Conservation (phyloP, 345 rosid genomes). For the Salix brachista region DNA sequence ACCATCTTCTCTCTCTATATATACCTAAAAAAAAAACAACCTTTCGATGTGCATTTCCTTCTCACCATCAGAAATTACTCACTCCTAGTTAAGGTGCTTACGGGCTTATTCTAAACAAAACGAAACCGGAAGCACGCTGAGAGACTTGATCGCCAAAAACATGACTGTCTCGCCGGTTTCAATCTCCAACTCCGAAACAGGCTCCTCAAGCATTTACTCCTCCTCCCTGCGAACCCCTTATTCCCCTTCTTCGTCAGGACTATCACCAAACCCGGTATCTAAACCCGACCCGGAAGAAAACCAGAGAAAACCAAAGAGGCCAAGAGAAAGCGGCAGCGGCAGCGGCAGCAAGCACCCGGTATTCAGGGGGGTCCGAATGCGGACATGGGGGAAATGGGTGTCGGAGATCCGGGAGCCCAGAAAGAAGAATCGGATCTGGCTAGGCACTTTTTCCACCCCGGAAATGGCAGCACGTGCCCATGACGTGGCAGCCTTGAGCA, state of each 20-base stretch:
- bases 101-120: neutral
- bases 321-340: neutral
- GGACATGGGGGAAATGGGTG: conserved; percentile 98
- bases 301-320: neutral
- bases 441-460: conserved; percentile 81
- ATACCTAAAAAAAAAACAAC: neutral
- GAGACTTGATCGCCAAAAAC: neutral
- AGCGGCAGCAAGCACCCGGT: conserved; percentile 46
- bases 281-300: conserved; percentile 4
- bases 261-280: neutral
- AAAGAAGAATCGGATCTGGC: conserved; percentile 94
- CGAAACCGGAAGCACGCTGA: neutral
- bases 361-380: conserved; percentile 84
- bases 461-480: conserved; percentile 99
- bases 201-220: conserved; percentile 14
- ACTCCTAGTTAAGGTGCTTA: neutral
- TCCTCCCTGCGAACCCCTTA: neutral
- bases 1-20: neutral
- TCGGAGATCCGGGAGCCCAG: conserved; percentile 97
- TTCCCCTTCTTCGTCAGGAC: conserved; percentile 16
- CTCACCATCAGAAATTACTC: neutral
- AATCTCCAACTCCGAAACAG: conserved; percentile 7
- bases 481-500: conserved; percentile 87
- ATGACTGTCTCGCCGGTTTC: conserved; percentile 1
- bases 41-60: neutral